Percentiles rank a stretch among this genome's conserved stretches.
Conservation (phyloP, 257 asterid species). For the Ocimum tenuiflorum region DNA sequence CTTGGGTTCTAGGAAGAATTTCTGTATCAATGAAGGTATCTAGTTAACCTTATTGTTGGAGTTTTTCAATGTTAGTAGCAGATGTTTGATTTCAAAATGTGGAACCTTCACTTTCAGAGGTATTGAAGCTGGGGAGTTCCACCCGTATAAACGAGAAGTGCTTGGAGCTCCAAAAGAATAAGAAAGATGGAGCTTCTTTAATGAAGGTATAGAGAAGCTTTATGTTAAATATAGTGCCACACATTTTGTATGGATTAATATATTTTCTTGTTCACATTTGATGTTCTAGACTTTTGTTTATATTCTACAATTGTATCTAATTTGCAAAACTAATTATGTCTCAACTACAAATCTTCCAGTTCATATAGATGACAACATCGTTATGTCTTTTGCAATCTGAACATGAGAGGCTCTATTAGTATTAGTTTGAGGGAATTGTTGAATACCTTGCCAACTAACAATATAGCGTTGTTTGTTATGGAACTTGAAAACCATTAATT, state of each 20-base stretch:
- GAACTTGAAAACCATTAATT: conserved; percentile 1
- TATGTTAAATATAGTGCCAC: neutral
- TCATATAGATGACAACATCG: neutral
- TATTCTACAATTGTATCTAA: neutral
- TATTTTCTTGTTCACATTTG: neutral
- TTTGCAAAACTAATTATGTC: neutral
- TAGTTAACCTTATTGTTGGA: neutral
- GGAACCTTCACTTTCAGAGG: conserved; percentile 45
- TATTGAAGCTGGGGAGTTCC: conserved; percentile 59
- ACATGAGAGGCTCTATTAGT: neutral
- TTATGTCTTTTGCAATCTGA: neutral
- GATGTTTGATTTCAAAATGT: conserved; percentile 8
- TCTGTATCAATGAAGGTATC: conserved; percentile 88
- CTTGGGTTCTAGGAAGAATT: conserved; percentile 89
- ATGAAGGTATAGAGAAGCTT: conserved; percentile 44
- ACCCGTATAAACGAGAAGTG: conserved; percentile 81
- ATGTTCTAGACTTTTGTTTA: neutral
- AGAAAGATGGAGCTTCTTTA: conserved; percentile 50
- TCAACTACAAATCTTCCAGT: neutral
- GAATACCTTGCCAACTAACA: neutral
- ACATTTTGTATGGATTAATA: neutral
- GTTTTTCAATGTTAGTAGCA: neutral
- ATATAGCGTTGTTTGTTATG: neutral
- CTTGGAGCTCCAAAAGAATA: conserved; percentile 81
- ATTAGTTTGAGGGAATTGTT: neutral